A percentile compares a stretch with the other conserved stretches of the same genome.
Evolutionary conservation across 805 yeast genomes (phyloP).

Genomic region (Maudiozyma pseudohumilis): DNA sequence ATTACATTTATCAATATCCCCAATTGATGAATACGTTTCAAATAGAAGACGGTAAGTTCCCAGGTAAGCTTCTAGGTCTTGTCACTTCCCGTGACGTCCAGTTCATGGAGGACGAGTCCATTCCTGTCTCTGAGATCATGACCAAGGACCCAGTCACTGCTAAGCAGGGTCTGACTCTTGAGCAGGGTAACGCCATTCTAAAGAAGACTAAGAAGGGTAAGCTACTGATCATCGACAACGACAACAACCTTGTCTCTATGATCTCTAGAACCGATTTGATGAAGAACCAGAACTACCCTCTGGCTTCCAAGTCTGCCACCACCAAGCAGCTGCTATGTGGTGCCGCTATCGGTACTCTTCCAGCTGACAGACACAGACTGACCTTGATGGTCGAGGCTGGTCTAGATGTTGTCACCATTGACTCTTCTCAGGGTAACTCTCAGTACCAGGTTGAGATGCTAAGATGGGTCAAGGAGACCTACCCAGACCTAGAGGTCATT

Average conservation of each 20-base stretch:
- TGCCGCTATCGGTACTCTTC: conserved; percentile 95
- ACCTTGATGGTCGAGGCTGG: conserved; percentile 85
- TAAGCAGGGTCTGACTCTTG: conserved; percentile 65
- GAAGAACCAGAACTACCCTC: conserved; percentile 88
- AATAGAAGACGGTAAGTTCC: conserved; percentile 75
- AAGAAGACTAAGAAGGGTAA: conserved; percentile 95
- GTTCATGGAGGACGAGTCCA: conserved; percentile 67
- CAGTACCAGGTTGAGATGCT: conserved; percentile 89
- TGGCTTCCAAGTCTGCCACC: conserved; percentile 84
- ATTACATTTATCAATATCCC: too few relatives aligned
- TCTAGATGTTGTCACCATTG: conserved; percentile 88
- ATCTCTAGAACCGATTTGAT: conserved; percentile 93
- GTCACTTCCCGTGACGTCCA: conserved; percentile 95
- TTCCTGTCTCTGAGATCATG: conserved; percentile 72
- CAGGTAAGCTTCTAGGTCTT: conserved; percentile 88
- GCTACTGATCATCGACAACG: conserved; percentile 78
- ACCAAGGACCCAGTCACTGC: conserved; percentile 82
- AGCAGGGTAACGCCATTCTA: conserved; percentile 83
- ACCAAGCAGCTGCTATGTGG: conserved; percentile 97
- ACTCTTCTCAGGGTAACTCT: conserved; percentile 97
- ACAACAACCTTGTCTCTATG: conserved; percentile 73
- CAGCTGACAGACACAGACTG: conserved; percentile 80
- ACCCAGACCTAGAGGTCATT: conserved; percentile 75
- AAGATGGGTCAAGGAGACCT: conserved; percentile 75
- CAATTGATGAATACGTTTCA: conserved; percentile 1